These are phyloP conservation scores for Endogone sp. DNA, from an alignment of 192 early-diverging fungal genomes.

Conservation along the genomic window DNA sequence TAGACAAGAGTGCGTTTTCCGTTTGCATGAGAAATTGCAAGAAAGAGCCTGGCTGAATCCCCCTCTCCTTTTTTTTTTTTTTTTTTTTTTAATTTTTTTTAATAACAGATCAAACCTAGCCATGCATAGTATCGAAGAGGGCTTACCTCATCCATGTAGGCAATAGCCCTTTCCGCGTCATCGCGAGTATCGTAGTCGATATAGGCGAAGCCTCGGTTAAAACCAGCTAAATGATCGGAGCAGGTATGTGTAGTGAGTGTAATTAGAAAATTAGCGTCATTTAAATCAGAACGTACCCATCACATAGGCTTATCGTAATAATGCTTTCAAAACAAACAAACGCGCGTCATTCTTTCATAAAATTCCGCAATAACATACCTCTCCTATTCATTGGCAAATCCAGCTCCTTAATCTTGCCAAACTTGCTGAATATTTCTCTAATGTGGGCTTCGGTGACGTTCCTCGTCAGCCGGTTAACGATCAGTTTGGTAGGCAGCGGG, in stretches of 20 bases:
- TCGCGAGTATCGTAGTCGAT: conserved; percentile 32
- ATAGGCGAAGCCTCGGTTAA: conserved; percentile 37
- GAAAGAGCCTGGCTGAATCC: too few species aligned
- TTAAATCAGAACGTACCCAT: too few species aligned
- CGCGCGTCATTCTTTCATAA: too few species aligned
- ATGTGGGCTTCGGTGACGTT: conserved; percentile 40
- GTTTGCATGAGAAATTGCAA: too few species aligned
- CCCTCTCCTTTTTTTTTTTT: neutral
- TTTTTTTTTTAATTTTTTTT: neutral
- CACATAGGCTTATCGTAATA: too few species aligned
- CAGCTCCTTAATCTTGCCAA: conserved; percentile 21
- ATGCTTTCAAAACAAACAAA: too few species aligned
- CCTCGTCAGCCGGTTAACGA: conserved; percentile 34
- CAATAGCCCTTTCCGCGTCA: conserved; percentile 40
- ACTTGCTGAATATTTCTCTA: conserved; percentile 34
- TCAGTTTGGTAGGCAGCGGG: conserved; percentile 16
- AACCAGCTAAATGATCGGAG: conserved; percentile 16
- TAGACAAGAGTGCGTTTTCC: neutral
- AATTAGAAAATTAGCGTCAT: too few species aligned
- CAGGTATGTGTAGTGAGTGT: neutral
- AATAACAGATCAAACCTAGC: too few species aligned
- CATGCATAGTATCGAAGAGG: too few species aligned
- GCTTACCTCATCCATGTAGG: conserved; percentile 41
- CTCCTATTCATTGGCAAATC: conserved; percentile 34
- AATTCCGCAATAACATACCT: conserved; percentile 23